phyloP scores from a whole-genome alignment of 2,329 filamentous ascomycete species.

The Cryphonectria nitschkei region DNA sequence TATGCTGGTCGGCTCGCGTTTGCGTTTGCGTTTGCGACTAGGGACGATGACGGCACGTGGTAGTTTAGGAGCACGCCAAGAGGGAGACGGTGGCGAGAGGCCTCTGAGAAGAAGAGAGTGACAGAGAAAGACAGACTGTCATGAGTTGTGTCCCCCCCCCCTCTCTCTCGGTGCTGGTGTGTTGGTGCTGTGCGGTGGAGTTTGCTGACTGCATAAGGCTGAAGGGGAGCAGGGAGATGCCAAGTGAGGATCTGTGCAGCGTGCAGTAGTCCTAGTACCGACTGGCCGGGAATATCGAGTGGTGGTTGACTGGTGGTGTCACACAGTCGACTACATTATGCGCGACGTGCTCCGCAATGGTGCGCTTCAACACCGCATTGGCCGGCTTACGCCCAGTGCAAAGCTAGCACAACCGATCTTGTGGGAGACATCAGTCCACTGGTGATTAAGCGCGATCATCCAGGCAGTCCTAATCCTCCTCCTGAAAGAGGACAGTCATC shows the following conservation, averaged over 20 bases:
- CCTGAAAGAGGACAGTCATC: neutral
- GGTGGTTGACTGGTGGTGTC: constrained; percentile 3
- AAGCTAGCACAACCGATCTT: neutral
- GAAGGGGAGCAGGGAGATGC: neutral
- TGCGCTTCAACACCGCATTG: constrained; percentile 9
- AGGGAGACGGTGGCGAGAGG: neutral
- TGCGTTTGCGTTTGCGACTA: neutral
- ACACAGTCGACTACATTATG: neutral
- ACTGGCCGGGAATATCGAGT: constrained; percentile 4
- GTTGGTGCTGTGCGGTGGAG: constrained; percentile 1
- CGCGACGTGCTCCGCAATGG: neutral
- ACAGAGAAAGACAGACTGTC: neutral
- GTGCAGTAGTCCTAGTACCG: constrained; percentile 4
- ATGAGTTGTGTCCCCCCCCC: neutral
- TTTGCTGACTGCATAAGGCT: constrained; percentile 9
- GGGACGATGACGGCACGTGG: constrained; percentile 2
- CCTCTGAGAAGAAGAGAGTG: neutral
- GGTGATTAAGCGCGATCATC: constrained; percentile 7
- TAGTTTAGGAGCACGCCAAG: neutral
- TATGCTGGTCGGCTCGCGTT: neutral
- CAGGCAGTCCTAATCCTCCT: neutral
- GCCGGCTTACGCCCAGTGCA: constrained; percentile 11
- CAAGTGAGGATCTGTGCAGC: constrained; percentile 9
- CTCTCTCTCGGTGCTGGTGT: neutral
- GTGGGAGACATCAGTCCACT: neutral